Evolutionary conservation across 2,329 filamentous ascomycete species (phyloP).

Genomic region (Aspergillus sp.): DNA sequence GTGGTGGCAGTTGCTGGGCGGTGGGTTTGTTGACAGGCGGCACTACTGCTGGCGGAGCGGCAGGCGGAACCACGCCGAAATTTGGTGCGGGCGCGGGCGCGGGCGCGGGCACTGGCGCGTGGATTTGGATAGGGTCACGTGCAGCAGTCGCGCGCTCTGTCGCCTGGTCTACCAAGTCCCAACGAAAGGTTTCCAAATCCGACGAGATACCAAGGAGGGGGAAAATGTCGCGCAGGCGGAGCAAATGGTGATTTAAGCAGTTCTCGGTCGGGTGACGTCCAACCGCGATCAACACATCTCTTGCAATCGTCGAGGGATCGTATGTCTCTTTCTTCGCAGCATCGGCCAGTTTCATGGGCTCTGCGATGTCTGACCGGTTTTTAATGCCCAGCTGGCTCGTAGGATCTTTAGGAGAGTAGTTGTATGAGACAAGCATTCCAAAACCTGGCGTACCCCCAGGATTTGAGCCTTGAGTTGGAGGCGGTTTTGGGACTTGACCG

Average conservation of each 20-base stretch:
- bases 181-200: constrained; percentile 59
- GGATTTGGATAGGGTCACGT: constrained; percentile 13
- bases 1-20: constrained; percentile 3
- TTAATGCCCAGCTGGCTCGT: constrained; percentile 23
- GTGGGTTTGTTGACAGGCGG: not conserved
- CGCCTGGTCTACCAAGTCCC: constrained; percentile 57
- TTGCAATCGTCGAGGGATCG: constrained; percentile 61
- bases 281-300: constrained; percentile 62
- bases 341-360: constrained; percentile 42
- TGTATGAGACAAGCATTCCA: constrained; percentile 8
- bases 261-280: constrained; percentile 61
- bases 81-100: not conserved
- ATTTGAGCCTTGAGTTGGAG: not conserved
- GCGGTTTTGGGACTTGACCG: not conserved
- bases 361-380: constrained; percentile 40
- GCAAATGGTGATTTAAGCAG: constrained; percentile 60
- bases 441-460: not conserved
- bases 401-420: constrained; percentile 10
- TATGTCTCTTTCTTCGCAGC: constrained; percentile 52
- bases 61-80: not conserved
- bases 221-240: constrained; percentile 46
- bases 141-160: not conserved
- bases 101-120: not conserved
- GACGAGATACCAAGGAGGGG: constrained; percentile 43
- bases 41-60: not conserved